A percentile compares a stretch with the other conserved stretches of the same genome.
Evolutionary conservation across 2,329 filamentous ascomycete species (phyloP).

Genomic region (Epichloe elymi): DNA sequence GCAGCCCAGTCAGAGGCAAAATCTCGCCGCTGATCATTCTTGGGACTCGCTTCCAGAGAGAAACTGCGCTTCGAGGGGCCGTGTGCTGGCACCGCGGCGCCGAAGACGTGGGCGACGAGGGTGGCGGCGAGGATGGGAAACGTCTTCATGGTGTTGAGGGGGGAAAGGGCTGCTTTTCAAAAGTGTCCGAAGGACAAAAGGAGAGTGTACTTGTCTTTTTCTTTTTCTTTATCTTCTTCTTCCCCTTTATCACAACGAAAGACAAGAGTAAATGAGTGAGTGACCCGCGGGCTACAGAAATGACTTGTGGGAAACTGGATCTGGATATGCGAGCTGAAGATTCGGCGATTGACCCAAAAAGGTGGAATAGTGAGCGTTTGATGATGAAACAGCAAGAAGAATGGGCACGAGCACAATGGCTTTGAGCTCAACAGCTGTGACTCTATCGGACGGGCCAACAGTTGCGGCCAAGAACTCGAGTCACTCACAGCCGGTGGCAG

Average conservation of each 20-base stretch:
- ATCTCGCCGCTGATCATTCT: conserved; percentile 12
- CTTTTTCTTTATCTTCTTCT: neutral
- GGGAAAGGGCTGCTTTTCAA: neutral
- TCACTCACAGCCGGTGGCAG: neutral
- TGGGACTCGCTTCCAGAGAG: conserved; percentile 15
- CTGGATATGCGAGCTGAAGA: neutral
- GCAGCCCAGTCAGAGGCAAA: conserved; percentile 22
- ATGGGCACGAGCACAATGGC: neutral
- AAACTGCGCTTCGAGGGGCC: conserved; percentile 9
- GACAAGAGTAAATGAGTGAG: neutral
- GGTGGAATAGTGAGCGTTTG: neutral
- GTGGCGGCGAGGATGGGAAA: neutral
- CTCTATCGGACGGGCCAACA: too few relatives aligned
- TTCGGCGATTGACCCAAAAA: neutral
- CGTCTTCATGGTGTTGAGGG: neutral
- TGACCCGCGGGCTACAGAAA: neutral
- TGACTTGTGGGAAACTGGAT: neutral
- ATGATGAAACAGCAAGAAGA: neutral
- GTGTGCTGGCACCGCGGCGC: neutral
- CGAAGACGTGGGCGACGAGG: neutral
- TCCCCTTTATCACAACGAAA: neutral
- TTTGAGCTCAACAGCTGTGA: neutral
- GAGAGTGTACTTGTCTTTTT: neutral
- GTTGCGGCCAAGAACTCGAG: too few relatives aligned
- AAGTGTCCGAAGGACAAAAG: neutral